phyloP scores from a whole-genome alignment of 2,329 filamentous ascomycete species.

The Pseudogymnoascus sp. region DNA sequence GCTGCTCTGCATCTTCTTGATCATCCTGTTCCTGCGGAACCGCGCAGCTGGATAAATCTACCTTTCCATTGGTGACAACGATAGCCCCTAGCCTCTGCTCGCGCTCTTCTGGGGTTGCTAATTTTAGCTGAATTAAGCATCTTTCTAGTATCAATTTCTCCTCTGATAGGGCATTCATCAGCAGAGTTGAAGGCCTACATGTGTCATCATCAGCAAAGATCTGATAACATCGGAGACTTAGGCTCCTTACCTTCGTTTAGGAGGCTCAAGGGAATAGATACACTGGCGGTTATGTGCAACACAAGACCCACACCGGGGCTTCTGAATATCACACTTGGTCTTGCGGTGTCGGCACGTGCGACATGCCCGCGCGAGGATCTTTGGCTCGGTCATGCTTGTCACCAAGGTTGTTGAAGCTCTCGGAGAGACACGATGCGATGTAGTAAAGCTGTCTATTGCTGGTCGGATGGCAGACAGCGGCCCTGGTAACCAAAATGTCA shows the following conservation, averaged over 20 bases:
- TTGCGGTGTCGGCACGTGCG: neutral
- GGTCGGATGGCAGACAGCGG: neutral
- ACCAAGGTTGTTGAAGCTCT: neutral
- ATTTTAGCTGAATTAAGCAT: neutral
- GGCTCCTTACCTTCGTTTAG: neutral
- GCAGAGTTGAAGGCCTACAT: neutral
- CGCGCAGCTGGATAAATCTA: neutral
- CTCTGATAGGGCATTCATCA: neutral
- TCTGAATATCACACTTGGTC: slow-evolving; percentile 1
- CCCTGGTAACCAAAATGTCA: neutral
- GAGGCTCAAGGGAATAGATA: neutral
- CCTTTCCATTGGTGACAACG: neutral
- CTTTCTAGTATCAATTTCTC: neutral
- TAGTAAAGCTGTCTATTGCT: neutral
- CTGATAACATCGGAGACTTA: neutral
- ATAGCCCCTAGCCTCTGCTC: neutral
- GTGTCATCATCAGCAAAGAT: neutral
- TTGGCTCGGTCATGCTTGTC: neutral
- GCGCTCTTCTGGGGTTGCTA: neutral
- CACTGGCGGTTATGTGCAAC: neutral
- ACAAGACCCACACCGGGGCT: slow-evolving; percentile 2
- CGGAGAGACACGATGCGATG: neutral
- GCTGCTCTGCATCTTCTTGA: neutral
- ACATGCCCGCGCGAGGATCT: slow-evolving; percentile 8
- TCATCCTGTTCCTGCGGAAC: neutral